Percentiles rank a stretch among this genome's conserved stretches.
phyloP scores from a whole-genome alignment of 2,329 filamentous ascomycete species.

The Colletotrichum graminicola region DNA sequence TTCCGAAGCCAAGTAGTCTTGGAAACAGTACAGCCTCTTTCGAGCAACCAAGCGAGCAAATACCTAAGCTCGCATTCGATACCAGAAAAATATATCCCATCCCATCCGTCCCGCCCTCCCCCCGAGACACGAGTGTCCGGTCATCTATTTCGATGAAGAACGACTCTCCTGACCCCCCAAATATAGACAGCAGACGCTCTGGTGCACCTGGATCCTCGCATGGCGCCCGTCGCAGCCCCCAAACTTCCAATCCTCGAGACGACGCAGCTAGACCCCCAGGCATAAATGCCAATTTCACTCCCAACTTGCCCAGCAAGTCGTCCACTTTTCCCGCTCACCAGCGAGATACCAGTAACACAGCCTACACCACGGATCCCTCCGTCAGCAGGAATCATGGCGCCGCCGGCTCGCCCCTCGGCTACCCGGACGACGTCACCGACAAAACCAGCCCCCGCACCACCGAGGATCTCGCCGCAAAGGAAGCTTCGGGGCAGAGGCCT shows the following conservation, averaged over 20 bases:
- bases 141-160: slow-evolving; percentile 71
- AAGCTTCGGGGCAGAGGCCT: slow-evolving; percentile 68
- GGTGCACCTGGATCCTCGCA: slow-evolving; percentile 67
- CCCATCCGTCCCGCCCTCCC: slow-evolving; percentile 1
- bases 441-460: slow-evolving; percentile 18
- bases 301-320: slow-evolving; percentile 15
- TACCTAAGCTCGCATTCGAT: neutral
- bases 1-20: slow-evolving; percentile 24
- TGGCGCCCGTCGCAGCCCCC: slow-evolving; percentile 58
- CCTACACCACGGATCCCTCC: slow-evolving; percentile 31
- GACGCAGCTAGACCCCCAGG: slow-evolving; percentile 49
- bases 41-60: neutral
- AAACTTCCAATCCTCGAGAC: slow-evolving; percentile 52
- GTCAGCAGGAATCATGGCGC: slow-evolving; percentile 34
- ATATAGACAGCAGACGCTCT: slow-evolving; percentile 69
- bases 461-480: slow-evolving; percentile 50
- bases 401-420: slow-evolving; percentile 30
- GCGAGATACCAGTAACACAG: slow-evolving; percentile 42
- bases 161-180: slow-evolving; percentile 65
- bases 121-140: slow-evolving; percentile 42
- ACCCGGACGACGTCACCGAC: slow-evolving; percentile 23
- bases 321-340: slow-evolving; percentile 39
- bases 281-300: slow-evolving; percentile 39
- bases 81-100: neutral
- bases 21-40: slow-evolving; percentile 11